Evolutionary conservation across 805 yeast genomes (phyloP).

Genomic region (Yamadazyma paraphyllophila): DNA sequence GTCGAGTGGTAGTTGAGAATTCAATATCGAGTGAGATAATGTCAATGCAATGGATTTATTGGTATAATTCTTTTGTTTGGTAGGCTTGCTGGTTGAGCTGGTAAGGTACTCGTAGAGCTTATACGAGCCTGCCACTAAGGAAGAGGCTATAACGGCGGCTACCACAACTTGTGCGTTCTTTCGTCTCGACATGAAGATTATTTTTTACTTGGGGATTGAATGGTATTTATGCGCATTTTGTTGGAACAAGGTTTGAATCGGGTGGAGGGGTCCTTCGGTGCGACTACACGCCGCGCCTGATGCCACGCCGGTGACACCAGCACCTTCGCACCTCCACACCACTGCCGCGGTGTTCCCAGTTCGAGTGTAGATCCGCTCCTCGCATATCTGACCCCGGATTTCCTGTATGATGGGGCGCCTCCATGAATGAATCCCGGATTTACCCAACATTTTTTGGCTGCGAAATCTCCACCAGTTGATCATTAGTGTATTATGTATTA

Average conservation of each 20-base stretch:
- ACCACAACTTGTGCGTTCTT: slow-evolving; percentile 29
- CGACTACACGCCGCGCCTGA: too few species aligned
- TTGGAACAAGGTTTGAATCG: background rate
- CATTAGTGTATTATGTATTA: background rate
- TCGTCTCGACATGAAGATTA: slow-evolving; percentile 8
- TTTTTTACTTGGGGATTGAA: background rate
- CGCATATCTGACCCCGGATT: background rate
- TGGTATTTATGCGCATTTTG: slow-evolving; percentile 2
- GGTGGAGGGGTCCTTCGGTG: background rate
- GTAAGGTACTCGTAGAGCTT: slow-evolving; percentile 26
- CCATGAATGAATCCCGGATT: background rate
- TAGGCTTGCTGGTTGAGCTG: background rate
- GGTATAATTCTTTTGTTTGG: slow-evolving; percentile 17
- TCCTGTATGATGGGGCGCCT: background rate
- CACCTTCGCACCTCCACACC: too few species aligned
- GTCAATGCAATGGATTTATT: slow-evolving; percentile 41
- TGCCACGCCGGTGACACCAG: too few species aligned
- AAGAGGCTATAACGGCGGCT: slow-evolving; percentile 35
- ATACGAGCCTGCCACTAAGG: slow-evolving; percentile 33
- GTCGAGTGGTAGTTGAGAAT: slow-evolving; percentile 34
- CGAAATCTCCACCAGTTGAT: background rate
- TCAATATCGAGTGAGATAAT: slow-evolving; percentile 40
- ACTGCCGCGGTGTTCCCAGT: too few species aligned
- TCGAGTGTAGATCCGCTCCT: too few species aligned
- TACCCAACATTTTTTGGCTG: slow-evolving; percentile 3